These are phyloP conservation scores for Mycena leptocephala DNA, from an alignment of 768 basidiomycete genomes.

Conservation along the genomic window DNA sequence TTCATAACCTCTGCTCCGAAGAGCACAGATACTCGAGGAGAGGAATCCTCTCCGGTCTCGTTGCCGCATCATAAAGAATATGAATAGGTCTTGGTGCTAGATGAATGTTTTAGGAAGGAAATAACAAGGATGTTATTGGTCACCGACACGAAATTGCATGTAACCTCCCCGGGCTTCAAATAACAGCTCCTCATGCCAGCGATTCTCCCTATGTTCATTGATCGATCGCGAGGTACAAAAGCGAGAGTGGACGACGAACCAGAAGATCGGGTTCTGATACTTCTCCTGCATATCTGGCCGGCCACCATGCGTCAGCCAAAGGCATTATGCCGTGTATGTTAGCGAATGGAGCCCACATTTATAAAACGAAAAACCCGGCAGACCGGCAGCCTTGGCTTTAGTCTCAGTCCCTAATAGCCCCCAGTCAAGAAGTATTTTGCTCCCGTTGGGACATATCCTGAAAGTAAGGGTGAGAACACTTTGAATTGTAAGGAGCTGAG, in stretches of 20 bases:
- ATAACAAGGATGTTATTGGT: neutral
- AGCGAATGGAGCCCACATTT: neutral
- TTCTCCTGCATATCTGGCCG: neutral
- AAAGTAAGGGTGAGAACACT: neutral
- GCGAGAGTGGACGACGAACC: too few species aligned
- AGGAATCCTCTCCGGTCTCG: neutral
- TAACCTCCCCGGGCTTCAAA: slow-evolving; percentile 19
- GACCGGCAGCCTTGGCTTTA: neutral
- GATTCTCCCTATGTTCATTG: neutral
- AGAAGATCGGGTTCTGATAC: too few species aligned
- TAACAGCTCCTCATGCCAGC: slow-evolving; percentile 8
- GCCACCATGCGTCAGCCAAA: too few species aligned
- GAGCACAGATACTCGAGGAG: neutral
- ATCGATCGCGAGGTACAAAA: neutral
- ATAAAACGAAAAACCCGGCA: neutral
- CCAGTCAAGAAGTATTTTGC: neutral
- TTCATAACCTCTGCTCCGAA: slow-evolving; percentile 12
- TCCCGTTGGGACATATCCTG: neutral
- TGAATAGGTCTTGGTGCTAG: slow-evolving; percentile 1
- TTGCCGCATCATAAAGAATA: neutral
- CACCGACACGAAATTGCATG: slow-evolving; percentile 5
- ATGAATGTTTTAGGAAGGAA: neutral
- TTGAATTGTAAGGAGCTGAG: too few species aligned
- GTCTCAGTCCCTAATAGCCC: neutral
- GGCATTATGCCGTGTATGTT: too few species aligned